A percentile compares a stretch with the other conserved stretches of the same genome.
These are phyloP conservation scores for Coniella vitis DNA, from an alignment of 2,329 filamentous ascomycete species.

Conservation along the genomic window DNA sequence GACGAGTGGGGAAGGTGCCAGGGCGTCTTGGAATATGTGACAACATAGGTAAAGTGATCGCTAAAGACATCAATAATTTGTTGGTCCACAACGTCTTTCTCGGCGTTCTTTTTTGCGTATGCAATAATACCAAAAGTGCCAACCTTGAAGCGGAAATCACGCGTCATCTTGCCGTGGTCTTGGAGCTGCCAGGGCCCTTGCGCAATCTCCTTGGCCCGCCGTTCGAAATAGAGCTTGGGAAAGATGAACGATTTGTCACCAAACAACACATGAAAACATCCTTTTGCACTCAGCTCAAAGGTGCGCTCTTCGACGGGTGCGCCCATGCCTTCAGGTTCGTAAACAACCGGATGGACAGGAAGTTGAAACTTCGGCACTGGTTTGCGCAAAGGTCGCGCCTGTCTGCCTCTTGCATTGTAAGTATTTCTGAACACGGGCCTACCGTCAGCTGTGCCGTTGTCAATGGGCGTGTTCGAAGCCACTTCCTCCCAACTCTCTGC, in stretches of 20 bases:
- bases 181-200: constrained; percentile 78
- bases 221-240: constrained; percentile 80
- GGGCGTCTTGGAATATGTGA: constrained; percentile 54
- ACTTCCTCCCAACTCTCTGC: constrained; percentile 90
- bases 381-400: constrained; percentile 28
- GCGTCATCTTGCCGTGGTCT: constrained; percentile 63
- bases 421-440: constrained; percentile 30
- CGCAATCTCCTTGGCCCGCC: constrained; percentile 69
- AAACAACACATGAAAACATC: constrained; percentile 91
- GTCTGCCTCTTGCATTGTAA: constrained; percentile 29
- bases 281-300: constrained; percentile 89
- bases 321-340: constrained; percentile 77
- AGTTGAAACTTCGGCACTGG: constrained; percentile 68
- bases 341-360: constrained; percentile 72
- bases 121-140: constrained; percentile 60
- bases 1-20: constrained; percentile 83
- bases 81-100: constrained; percentile 61
- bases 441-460: constrained; percentile 46
- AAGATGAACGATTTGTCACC: constrained; percentile 95
- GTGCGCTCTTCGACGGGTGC: constrained; percentile 68
- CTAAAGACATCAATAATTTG: constrained; percentile 81
- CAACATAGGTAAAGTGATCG: constrained; percentile 65
- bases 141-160: constrained; percentile 77
- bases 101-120: constrained; percentile 42
- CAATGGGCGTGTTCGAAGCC: constrained; percentile 50